Evolutionary conservation across 2,329 filamentous ascomycete genomes (phyloP).

Genomic region (Colletotrichum viniferum): DNA sequence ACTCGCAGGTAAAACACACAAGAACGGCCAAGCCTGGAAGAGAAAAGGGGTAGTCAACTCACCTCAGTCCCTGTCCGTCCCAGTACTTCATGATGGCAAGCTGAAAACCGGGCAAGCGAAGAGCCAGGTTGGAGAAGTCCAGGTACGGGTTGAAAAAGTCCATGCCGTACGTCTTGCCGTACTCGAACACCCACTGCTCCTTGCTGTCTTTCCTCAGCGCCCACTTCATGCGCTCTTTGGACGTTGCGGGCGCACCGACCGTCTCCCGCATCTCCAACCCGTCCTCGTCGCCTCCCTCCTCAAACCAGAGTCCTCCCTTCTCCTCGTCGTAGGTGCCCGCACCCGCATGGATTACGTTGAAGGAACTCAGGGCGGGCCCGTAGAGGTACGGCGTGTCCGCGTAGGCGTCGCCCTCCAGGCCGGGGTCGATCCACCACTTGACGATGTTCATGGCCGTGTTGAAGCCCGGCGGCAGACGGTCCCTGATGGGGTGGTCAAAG

Average conservation of each 20-base stretch:
- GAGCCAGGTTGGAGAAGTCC: conserved; percentile 77
- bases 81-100: conserved; percentile 78
- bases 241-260: conserved; percentile 55
- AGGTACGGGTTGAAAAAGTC: conserved; percentile 92
- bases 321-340: conserved; percentile 48
- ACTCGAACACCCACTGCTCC: conserved; percentile 59
- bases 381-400: conserved; percentile 87
- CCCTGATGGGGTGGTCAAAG: conserved; percentile 88
- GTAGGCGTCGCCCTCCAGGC: conserved; percentile 87
- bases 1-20: conserved; percentile 1
- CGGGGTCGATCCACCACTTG: conserved; percentile 89
- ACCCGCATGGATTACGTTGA: conserved; percentile 78
- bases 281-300: conserved; percentile 68
- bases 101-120: conserved; percentile 75
- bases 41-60: conserved; percentile 35
- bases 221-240: conserved; percentile 64
- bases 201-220: conserved; percentile 55
- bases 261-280: conserved; percentile 50
- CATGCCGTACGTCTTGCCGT: conserved; percentile 54
- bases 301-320: conserved; percentile 60
- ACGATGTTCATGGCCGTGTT: conserved; percentile 83
- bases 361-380: conserved; percentile 78
- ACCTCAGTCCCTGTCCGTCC: conserved; percentile 80
- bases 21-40: neutral
- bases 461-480: conserved; percentile 86